Evolutionary conservation across 805 yeast genomes (phyloP).

Genomic region (Ogataea pilisensis): DNA sequence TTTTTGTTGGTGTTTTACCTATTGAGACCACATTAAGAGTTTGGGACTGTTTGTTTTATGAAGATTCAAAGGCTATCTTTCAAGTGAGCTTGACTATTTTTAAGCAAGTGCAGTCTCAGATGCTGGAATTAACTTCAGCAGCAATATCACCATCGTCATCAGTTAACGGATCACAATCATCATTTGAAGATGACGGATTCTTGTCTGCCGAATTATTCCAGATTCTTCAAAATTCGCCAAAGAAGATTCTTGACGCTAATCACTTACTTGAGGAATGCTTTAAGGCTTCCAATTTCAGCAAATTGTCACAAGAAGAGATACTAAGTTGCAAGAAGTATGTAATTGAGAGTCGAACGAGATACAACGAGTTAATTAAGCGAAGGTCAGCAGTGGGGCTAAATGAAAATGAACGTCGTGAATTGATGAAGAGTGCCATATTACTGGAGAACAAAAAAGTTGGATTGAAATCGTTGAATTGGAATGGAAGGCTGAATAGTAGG

Average conservation of each 20-base stretch:
- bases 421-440: conserved; percentile 20
- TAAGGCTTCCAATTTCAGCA: conserved; percentile 42
- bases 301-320: conserved; percentile 78
- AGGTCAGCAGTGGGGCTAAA: conserved; percentile 28
- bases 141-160: neutral
- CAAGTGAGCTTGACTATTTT: conserved; percentile 77
- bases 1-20: conserved; percentile 88
- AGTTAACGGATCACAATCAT: conserved; percentile 6
- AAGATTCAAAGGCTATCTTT: conserved; percentile 83
- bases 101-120: conserved; percentile 66
- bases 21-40: conserved; percentile 82
- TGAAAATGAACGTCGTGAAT: conserved; percentile 28
- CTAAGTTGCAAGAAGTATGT: conserved; percentile 76
- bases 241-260: conserved; percentile 63
- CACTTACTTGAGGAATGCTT: conserved; percentile 69
- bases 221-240: conserved; percentile 79
- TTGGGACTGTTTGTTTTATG: conserved; percentile 95
- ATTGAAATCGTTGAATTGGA: conserved; percentile 32
- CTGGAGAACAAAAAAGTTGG: conserved; percentile 28
- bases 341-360: conserved; percentile 50
- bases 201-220: conserved; percentile 56
- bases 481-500: conserved; percentile 29
- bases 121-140: conserved; percentile 30
- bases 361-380: conserved; percentile 29
- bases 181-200: conserved; percentile 22